Percentiles rank a stretch among this genome's conserved stretches.
phyloP scores from a whole-genome alignment of 345 rosid species.

The Fremontodendron californicum region DNA sequence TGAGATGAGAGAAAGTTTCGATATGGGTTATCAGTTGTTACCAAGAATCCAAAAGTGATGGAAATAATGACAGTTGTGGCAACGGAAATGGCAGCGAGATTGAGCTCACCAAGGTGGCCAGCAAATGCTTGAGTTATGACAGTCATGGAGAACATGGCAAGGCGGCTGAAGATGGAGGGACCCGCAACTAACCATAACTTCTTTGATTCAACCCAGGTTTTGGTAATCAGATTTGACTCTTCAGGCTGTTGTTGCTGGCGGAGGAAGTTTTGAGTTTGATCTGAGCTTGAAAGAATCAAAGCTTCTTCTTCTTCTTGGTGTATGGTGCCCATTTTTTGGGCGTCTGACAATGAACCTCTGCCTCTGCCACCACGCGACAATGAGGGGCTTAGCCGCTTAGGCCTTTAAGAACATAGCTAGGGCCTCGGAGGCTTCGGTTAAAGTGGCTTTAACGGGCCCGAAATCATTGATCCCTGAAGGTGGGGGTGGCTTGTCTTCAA shows the following conservation, averaged over 20 bases:
- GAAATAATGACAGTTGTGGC: slow-evolving; percentile 47
- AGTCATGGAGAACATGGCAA: slow-evolving; percentile 50
- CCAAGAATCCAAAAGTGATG: slow-evolving; percentile 48
- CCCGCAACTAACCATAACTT: slow-evolving; percentile 46
- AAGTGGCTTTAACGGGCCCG: background rate
- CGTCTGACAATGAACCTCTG: background rate
- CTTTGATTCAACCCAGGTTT: slow-evolving; percentile 36
- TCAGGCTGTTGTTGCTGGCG: background rate
- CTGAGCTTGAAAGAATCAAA: slow-evolving; percentile 13
- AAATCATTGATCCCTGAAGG: background rate
- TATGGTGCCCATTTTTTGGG: background rate
- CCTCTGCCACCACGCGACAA: background rate
- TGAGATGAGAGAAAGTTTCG: background rate
- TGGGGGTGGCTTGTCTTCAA: background rate
- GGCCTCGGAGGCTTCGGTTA: background rate
- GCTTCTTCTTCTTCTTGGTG: slow-evolving; percentile 15
- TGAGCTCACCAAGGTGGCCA: slow-evolving; percentile 45
- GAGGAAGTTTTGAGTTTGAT: background rate
- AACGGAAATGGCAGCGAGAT: slow-evolving; percentile 58
- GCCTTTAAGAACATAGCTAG: too few relatives aligned
- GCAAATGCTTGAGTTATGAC: slow-evolving; percentile 46
- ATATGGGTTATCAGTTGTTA: slow-evolving; percentile 2
- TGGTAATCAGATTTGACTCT: slow-evolving; percentile 11
- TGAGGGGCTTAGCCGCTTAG: too few relatives aligned
- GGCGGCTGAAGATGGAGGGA: slow-evolving; percentile 50